Base-by-base conservation (phyloP, 306 rosid genomes). In the Gastrolobium bilobum region DNA sequence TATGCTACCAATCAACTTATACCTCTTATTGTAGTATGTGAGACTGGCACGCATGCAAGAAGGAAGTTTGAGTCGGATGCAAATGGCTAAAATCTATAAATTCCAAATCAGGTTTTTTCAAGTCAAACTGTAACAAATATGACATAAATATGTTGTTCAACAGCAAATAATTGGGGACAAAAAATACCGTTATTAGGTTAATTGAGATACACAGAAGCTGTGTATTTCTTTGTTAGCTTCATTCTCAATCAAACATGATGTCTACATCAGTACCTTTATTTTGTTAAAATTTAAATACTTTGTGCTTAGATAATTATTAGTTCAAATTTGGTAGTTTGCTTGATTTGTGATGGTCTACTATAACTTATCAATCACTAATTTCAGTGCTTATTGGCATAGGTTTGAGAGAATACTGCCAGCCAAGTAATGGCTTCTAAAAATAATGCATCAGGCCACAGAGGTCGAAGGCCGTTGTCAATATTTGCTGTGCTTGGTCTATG, bases 401-500 rank as follows among this genome's bases (percentile, higher is more conserved):
- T 78, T 81, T 52, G 73, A 52, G 54, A 76, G 81, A 69, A 42
- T 64, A 68, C 47, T 66, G 6, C 4, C 26, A 39, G 35, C 61
- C 82, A 57, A 35, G 84, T 72, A 64, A 96, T 93, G 99, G 98
- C 86, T 68, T 84, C 94, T 35, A 96, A 91, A 84, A 83, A 78
- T 61, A 82, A 80, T 58, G 20, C 84, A 58, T 5, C 97, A 0
- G 88, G 89, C 83, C 85, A 81, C 53, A 87, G 93, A 80, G 39
- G 76, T 31, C 86, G 95, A 69, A 76, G 97, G 80, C 90, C 97
- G 0, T 40, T 96, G 60, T 86, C 98, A 8, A 82, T 96, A 84
- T 90, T 96, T 77, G 88, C 81, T 65, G 90, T 96, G 80, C 87
- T 96, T 77, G 92, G 83, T 68, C 82, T 96, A 9, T 93, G 99